Evolutionary conservation across 495 filamentous ascomycete species (phyloP).

Genomic region (Corynascus novoguineensis): DNA sequence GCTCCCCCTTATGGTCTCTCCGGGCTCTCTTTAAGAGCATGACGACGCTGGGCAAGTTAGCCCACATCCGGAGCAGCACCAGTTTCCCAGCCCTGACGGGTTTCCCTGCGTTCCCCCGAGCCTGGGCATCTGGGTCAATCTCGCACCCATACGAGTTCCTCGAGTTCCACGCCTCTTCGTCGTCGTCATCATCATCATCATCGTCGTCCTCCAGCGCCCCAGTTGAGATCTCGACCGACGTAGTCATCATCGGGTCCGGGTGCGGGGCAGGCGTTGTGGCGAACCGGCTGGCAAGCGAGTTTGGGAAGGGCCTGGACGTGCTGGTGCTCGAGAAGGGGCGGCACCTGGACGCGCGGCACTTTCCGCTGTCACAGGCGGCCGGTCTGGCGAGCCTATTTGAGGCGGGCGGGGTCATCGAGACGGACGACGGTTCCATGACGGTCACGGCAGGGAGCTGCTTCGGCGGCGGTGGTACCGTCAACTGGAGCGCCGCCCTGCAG

Average conservation of each 20-base stretch:
- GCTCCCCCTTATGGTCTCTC: slow-evolving; percentile 54
- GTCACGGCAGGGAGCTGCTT: slow-evolving; percentile 68
- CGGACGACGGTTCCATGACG: slow-evolving; percentile 58
- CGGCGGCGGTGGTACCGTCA: slow-evolving; percentile 83
- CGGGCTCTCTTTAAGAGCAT: slow-evolving; percentile 54
- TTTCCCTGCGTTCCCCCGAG: slow-evolving; percentile 55
- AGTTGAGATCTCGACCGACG: slow-evolving; percentile 65
- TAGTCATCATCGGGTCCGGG: slow-evolving; percentile 80
- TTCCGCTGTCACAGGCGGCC: slow-evolving; percentile 49
- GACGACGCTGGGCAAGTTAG: slow-evolving; percentile 47
- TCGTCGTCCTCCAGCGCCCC: slow-evolving; percentile 5
- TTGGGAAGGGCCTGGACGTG: slow-evolving; percentile 54
- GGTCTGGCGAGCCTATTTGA: slow-evolving; percentile 74
- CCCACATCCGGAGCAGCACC: slow-evolving; percentile 57
- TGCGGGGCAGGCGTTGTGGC: slow-evolving; percentile 82
- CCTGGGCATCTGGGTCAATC: slow-evolving; percentile 54
- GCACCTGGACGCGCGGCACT: slow-evolving; percentile 49
- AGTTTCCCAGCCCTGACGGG: slow-evolving; percentile 53
- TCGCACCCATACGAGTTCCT: slow-evolving; percentile 46
- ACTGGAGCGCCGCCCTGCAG: slow-evolving; percentile 83
- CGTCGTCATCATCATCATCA: too few relatives aligned
- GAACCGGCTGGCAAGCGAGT: slow-evolving; percentile 66
- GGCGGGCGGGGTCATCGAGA: slow-evolving; percentile 45
- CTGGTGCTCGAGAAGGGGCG: slow-evolving; percentile 73
- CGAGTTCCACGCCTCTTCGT: slow-evolving; percentile 39